Evolutionary conservation across 345 rosid genomes (phyloP).

Genomic region (Hibiscus trionum): DNA sequence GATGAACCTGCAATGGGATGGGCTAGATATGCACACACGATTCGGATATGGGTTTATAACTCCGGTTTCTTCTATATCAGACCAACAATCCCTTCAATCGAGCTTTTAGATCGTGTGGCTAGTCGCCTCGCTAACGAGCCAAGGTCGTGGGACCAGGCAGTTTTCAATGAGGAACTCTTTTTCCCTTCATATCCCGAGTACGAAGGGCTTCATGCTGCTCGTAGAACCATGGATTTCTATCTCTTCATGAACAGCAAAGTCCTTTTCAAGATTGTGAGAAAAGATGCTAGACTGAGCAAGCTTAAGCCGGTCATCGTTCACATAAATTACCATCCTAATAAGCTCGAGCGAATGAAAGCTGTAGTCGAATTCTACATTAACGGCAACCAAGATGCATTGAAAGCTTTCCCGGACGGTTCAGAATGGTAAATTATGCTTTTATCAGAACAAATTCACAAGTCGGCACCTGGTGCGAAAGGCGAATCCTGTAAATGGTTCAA

Average conservation of each 20-base stretch:
- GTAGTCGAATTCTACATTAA: slow-evolving; percentile 57
- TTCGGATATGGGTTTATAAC: slow-evolving; percentile 95
- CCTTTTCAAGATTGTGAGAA: slow-evolving; percentile 84
- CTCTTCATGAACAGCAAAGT: slow-evolving; percentile 90
- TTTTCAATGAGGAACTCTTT: slow-evolving; percentile 83
- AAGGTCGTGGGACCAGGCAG: slow-evolving; percentile 87
- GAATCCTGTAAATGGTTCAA: background rate
- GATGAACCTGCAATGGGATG: slow-evolving; percentile 95
- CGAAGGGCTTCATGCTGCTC: slow-evolving; percentile 70
- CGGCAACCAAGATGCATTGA: slow-evolving; percentile 69
- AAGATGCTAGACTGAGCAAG: slow-evolving; percentile 48
- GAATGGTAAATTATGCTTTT: slow-evolving; percentile 26
- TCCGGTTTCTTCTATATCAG: slow-evolving; percentile 90
- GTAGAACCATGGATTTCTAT: slow-evolving; percentile 80
- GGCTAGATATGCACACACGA: slow-evolving; percentile 97
- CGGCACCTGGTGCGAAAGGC: background rate
- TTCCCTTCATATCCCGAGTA: slow-evolving; percentile 83
- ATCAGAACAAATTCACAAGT: background rate
- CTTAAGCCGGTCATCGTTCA: slow-evolving; percentile 72
- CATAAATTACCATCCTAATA: slow-evolving; percentile 76
- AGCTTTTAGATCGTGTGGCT: slow-evolving; percentile 88
- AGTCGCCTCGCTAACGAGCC: slow-evolving; percentile 45
- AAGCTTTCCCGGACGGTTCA: slow-evolving; percentile 72
- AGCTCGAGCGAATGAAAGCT: slow-evolving; percentile 68
- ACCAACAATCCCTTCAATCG: slow-evolving; percentile 79